Base-by-base conservation (phyloP, 139 green algal species). In the Auxenochlorella protothecoides region DNA sequence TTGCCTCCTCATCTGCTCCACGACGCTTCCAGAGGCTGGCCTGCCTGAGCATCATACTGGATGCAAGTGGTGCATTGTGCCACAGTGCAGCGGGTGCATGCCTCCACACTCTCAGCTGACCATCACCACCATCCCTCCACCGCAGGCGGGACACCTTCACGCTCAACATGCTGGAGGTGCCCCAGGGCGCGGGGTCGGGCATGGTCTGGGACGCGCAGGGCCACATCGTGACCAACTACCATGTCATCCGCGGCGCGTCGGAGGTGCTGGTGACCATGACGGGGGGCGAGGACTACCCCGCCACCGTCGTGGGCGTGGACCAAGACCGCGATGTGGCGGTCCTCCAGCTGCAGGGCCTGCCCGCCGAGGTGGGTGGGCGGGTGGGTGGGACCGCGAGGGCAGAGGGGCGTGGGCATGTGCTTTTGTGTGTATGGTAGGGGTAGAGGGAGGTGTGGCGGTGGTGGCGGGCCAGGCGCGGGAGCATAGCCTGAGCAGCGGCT, bases 211-310 rank as follows among this genome's bases (percentile, higher is more conserved):
- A 93, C 64, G 66, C 72, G 4, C 65, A 79, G 4, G 87, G 87
- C 14, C 88, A 92, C 66, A 84, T 95, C 65, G 85, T 95, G 0
- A 94, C 89, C 3, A 87, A 87, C 61, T 89, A 79, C 69, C 88
- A 92, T 68, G 83, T 92, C 51, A 82, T 90, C 55, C 67, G 68
- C 13, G 80, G 78, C 6, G 80, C 84, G 3, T 76, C 70, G 76
- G 78, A 76, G 63, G 52, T 86, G 51, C 72, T 79, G 77, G 76
- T 85, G 57, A 90, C 88, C 13, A 72, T 94, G 55, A 61, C 74
- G 16, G 88, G 85, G 53, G 78, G 80, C 27, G 76, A 78, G 53
- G 87, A 82, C 15, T 87, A 87, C 77, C 79, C 78, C 0, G 89
- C 85, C 11, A 86, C 82, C 61, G 80, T 95, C 27, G 73, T 96